phyloP scores from a whole-genome alignment of 768 basidiomycete genomes.

The Leccinum fibrillosum region DNA sequence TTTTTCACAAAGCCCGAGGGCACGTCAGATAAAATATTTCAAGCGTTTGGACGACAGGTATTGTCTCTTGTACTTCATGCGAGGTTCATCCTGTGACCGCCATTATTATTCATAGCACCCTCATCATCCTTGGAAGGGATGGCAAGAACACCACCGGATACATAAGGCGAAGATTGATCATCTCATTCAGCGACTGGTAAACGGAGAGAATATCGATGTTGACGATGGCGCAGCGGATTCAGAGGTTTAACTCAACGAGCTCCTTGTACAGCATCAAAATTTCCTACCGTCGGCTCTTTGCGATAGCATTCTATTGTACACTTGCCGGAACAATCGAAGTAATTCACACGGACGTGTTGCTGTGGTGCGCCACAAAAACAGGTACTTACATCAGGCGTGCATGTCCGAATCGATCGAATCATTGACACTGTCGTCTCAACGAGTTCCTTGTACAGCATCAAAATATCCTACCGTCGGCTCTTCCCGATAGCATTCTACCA shows the following conservation, averaged over 20 bases:
- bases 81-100: background rate
- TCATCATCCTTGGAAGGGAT: slow-evolving; percentile 92
- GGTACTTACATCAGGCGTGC: background rate
- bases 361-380: background rate
- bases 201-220: slow-evolving; percentile 52
- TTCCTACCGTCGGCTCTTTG: background rate
- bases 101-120: slow-evolving; percentile 52
- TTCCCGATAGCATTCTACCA: slow-evolving; percentile 8
- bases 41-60: slow-evolving; percentile 71
- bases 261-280: slow-evolving; percentile 7
- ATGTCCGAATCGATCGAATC: background rate
- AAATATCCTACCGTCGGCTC: background rate
- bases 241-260: slow-evolving; percentile 19
- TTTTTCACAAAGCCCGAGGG: slow-evolving; percentile 74
- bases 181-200: slow-evolving; percentile 57
- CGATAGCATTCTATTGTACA: slow-evolving; percentile 14
- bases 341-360: background rate
- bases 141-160: slow-evolving; percentile 90
- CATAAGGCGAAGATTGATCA: slow-evolving; percentile 86
- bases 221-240: slow-evolving; percentile 27
- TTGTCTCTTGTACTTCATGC: slow-evolving; percentile 16
- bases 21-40: slow-evolving; percentile 82
- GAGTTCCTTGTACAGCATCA: background rate
- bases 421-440: background rate
- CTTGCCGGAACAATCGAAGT: slow-evolving; percentile 1